Percentiles rank a stretch among this genome's conserved stretches.
Evolutionary conservation across 441 rosid species (phyloP).

Genomic region (Euphorbia celastroides): DNA sequence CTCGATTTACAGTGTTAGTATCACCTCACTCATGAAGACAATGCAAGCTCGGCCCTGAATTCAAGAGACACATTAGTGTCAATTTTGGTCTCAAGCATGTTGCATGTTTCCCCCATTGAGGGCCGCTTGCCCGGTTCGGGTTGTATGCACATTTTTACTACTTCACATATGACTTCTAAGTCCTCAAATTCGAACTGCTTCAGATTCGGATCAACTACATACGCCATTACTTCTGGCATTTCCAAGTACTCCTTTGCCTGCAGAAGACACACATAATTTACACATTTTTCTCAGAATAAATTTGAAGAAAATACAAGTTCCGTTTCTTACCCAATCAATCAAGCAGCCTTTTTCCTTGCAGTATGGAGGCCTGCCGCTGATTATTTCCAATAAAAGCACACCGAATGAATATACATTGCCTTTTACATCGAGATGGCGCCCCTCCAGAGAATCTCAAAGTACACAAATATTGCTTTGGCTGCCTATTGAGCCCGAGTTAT

Average conservation of each 20-base stretch:
- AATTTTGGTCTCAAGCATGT: slow-evolving; percentile 61
- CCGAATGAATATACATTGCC: slow-evolving; percentile 87
- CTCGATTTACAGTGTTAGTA: slow-evolving; percentile 46
- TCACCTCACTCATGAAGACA: slow-evolving; percentile 49
- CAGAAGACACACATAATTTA: slow-evolving; percentile 11
- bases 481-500: slow-evolving; percentile 66
- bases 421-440: slow-evolving; percentile 67
- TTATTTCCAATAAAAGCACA: slow-evolving; percentile 71
- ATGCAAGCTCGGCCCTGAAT: slow-evolving; percentile 91
- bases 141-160: slow-evolving; percentile 56
- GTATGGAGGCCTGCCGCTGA: slow-evolving; percentile 90
- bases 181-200: slow-evolving; percentile 74
- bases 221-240: slow-evolving; percentile 72
- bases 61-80: slow-evolving; percentile 69
- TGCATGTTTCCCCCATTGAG: slow-evolving; percentile 57
- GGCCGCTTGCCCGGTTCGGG: slow-evolving; percentile 53
- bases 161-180: slow-evolving; percentile 73
- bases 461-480: slow-evolving; percentile 75
- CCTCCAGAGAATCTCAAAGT: slow-evolving; percentile 68
- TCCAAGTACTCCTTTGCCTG: slow-evolving; percentile 91
- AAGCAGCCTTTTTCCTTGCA: slow-evolving; percentile 83
- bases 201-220: slow-evolving; percentile 84
- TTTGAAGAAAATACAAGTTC: background rate
- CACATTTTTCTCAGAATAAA: background rate
- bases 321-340: slow-evolving; percentile 73